Evolutionary conservation across 2,329 filamentous ascomycete species (phyloP).

Genomic region (Epichloe glyceriae): DNA sequence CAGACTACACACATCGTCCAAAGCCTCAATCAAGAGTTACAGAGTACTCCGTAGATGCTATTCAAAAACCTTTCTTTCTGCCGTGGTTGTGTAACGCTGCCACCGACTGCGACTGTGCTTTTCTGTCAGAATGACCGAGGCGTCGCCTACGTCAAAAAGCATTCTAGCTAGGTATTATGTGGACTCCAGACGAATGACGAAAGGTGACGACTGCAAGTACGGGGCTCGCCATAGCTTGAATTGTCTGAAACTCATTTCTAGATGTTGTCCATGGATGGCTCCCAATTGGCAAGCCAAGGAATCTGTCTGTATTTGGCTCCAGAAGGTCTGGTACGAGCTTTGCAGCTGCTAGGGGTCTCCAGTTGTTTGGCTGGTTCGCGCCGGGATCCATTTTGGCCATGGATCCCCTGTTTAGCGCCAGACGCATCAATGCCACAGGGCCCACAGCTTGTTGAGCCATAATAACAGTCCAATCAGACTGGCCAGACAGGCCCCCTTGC

Average conservation of each 20-base stretch:
- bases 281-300: too few species aligned
- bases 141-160: neutral
- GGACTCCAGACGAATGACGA: too few species aligned
- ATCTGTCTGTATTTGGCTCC: neutral
- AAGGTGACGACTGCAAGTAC: too few species aligned
- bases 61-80: neutral
- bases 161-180: neutral
- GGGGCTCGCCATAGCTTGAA: too few species aligned
- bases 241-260: too few species aligned
- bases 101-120: neutral
- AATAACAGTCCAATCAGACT: constrained; percentile 15
- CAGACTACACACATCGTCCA: too few species aligned
- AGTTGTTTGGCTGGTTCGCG: neutral
- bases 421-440: constrained; percentile 16
- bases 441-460: constrained; percentile 3
- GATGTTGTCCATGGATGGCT: too few species aligned
- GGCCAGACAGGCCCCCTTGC: constrained; percentile 6
- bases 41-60: neutral
- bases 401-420: constrained; percentile 12
- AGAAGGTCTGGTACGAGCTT: neutral
- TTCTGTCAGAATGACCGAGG: neutral
- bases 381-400: constrained; percentile 1
- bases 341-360: neutral
- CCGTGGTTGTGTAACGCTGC: neutral
- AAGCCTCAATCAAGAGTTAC: too few species aligned